Percentiles rank a stretch among this genome's conserved stretches.
phyloP scores from a whole-genome alignment of 345 rosid species.

The Hevea brasiliensis region DNA sequence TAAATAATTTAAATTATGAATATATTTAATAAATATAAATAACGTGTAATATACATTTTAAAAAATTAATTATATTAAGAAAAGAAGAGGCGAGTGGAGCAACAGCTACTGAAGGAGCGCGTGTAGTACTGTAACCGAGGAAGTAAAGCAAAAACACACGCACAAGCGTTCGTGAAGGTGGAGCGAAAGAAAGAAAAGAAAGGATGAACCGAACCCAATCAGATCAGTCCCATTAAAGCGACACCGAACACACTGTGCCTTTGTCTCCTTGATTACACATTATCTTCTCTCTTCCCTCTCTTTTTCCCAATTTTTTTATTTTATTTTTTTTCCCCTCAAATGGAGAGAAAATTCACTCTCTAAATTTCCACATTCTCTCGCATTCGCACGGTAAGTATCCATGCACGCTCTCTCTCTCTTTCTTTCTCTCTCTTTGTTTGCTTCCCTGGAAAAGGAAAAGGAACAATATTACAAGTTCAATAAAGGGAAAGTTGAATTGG shows the following conservation, averaged over 20 bases:
- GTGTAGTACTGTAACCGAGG: not conserved
- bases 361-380: conserved; percentile 4
- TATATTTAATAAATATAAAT: no score
- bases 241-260: not conserved
- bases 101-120: not conserved
- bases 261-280: not conserved
- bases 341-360: not conserved
- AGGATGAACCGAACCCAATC: not conserved
- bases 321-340: not conserved
- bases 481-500: not conserved
- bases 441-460: conserved; percentile 3
- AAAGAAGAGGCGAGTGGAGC: no score
- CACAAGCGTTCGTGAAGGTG: not conserved
- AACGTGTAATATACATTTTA: no score
- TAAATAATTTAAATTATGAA: no score
- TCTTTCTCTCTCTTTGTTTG: conserved; percentile 1
- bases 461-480: not conserved
- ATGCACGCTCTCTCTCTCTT: not conserved
- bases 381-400: not conserved
- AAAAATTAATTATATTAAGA: no score
- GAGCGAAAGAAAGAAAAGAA: not conserved
- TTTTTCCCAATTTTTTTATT: not conserved
- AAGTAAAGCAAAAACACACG: no score
- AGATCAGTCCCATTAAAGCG: conserved; percentile 1
- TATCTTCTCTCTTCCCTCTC: no score